These are phyloP conservation scores for Daldinia sp. DNA, from an alignment of 2,329 filamentous ascomycete genomes.

Conservation along the genomic window DNA sequence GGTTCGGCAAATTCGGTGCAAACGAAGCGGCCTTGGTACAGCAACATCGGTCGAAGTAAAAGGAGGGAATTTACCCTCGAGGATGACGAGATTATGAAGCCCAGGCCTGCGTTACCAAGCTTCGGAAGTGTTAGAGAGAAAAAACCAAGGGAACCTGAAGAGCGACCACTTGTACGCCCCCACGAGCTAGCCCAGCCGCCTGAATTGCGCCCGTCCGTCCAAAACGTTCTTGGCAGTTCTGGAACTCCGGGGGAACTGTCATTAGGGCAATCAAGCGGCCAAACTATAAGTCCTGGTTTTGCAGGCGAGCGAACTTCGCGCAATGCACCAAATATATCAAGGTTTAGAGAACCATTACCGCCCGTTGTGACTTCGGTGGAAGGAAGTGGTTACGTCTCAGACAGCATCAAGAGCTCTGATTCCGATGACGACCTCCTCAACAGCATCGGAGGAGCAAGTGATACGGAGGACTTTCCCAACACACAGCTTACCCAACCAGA, in stretches of 20 bases:
- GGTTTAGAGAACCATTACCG: constrained; percentile 73
- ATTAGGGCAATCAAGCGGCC: constrained; percentile 70
- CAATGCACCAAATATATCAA: constrained; percentile 68
- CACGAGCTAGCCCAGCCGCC: constrained; percentile 54
- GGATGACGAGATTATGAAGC: constrained; percentile 78
- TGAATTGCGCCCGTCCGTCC: constrained; percentile 43
- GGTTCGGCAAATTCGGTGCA: constrained; percentile 55
- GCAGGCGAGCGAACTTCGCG: constrained; percentile 65
- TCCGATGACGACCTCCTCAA: constrained; percentile 53
- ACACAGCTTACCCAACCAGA: constrained; percentile 43
- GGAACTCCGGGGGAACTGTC: constrained; percentile 51
- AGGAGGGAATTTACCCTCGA: constrained; percentile 65
- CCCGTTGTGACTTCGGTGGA: constrained; percentile 79
- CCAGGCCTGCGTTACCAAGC: constrained; percentile 77
- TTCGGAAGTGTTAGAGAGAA: constrained; percentile 80
- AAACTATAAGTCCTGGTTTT: constrained; percentile 67
- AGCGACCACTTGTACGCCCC: constrained; percentile 70
- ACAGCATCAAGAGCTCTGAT: constrained; percentile 61
- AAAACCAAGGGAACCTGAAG: constrained; percentile 65
- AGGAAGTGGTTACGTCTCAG: constrained; percentile 72
- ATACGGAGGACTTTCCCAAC: constrained; percentile 39
- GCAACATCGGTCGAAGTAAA: constrained; percentile 60
- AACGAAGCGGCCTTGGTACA: constrained; percentile 65
- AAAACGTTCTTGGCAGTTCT: constrained; percentile 44
- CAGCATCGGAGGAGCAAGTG: constrained; percentile 31